phyloP scores from a whole-genome alignment of 2,329 filamentous ascomycete species.

The Fonsecaea nubica region DNA sequence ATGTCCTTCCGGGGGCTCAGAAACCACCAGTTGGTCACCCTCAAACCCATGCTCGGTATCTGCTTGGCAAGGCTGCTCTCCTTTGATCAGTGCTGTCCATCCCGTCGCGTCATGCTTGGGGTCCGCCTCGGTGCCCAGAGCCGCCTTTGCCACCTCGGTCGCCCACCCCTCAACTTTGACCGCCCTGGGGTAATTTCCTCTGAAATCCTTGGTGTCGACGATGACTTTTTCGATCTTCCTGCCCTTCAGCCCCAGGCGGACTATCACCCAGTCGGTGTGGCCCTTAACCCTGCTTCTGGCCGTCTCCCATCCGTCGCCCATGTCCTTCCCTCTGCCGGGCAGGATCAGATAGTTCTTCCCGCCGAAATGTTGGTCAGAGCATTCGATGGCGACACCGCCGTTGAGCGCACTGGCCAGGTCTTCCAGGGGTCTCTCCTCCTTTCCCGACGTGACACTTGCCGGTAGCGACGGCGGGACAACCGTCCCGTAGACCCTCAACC shows the following conservation, averaged over 20 bases:
- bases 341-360: conserved; percentile 50
- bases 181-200: conserved; percentile 53
- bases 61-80: conserved; percentile 48
- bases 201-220: conserved; percentile 54
- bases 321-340: conserved; percentile 52
- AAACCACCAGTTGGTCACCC: conserved; percentile 43
- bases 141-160: conserved; percentile 36
- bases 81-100: conserved; percentile 48
- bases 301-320: conserved; percentile 56
- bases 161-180: conserved; percentile 49
- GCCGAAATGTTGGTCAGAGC: conserved; percentile 53
- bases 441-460: conserved; percentile 20
- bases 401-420: conserved; percentile 52
- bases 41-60: conserved; percentile 53
- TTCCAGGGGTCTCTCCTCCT: conserved; percentile 41
- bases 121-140: conserved; percentile 40
- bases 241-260: conserved; percentile 50
- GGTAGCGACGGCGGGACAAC: conserved; percentile 47
- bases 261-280: conserved; percentile 52
- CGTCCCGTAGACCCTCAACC: conserved; percentile 52
- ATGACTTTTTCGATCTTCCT: conserved; percentile 47
- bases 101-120: conserved; percentile 46
- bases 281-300: conserved; percentile 48
- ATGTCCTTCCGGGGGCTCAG: conserved; percentile 73
- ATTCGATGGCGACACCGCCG: conserved; percentile 49